Conservation (phyloP, 352 stramenopile species). For the Pythium folliculosum region DNA sequence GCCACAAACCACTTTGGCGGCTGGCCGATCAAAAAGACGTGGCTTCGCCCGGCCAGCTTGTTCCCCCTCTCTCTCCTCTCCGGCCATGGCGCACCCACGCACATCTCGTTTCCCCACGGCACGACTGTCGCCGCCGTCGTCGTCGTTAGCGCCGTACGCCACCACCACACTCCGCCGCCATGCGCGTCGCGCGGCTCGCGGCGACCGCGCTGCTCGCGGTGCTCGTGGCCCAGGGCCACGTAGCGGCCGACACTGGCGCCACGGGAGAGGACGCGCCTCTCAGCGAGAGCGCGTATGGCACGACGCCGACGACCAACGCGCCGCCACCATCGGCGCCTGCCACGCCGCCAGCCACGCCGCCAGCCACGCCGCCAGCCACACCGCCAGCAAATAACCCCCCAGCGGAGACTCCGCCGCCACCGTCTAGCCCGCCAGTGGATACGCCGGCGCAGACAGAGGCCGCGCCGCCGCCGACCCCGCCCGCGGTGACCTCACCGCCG, state of each 20-base stretch:
- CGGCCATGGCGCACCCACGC: background rate
- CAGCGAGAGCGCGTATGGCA: background rate
- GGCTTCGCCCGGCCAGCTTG: too few relatives aligned
- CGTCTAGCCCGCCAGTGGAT: background rate
- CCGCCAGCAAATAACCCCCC: background rate
- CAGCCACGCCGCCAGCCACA: too few relatives aligned
- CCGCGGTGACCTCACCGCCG: background rate
- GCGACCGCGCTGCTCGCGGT: background rate
- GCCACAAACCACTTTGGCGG: background rate
- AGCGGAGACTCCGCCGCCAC: background rate
- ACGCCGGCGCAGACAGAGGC: background rate
- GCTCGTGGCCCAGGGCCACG: background rate
- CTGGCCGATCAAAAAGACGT: background rate
- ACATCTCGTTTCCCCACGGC: background rate
- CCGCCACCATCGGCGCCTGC: too few relatives aligned
- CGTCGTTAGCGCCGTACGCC: too few relatives aligned
- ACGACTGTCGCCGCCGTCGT: too few relatives aligned
- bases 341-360: too few relatives aligned
- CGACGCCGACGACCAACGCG: background rate
- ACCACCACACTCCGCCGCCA: background rate
- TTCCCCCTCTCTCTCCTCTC: background rate
- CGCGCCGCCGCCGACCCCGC: background rate
- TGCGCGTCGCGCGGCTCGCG: background rate
- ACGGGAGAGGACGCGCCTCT: background rate
- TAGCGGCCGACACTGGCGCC: background rate